phyloP scores from a whole-genome alignment of 176 grass and related monocot genomes.

The Oryza officinalis region DNA sequence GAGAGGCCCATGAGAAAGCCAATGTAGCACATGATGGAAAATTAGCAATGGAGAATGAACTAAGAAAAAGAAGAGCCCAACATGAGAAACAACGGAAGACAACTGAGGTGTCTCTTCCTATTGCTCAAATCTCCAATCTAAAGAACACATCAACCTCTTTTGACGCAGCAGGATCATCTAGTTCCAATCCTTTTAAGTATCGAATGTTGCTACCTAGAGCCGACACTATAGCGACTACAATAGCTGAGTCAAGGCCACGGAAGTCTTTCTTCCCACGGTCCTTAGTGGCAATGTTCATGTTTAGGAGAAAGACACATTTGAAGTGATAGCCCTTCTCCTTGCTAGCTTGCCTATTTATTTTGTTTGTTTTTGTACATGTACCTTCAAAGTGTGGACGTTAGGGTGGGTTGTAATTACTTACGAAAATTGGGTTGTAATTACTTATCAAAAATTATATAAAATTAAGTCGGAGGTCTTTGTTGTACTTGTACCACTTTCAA shows the following conservation, averaged over 20 bases:
- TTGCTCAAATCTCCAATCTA: slow-evolving; percentile 32
- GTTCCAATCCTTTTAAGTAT: neutral
- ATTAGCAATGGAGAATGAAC: slow-evolving; percentile 58
- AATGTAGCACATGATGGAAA: slow-evolving; percentile 46
- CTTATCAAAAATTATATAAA: neutral
- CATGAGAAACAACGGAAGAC: slow-evolving; percentile 40
- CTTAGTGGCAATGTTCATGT: slow-evolving; percentile 55
- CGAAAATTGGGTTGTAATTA: neutral
- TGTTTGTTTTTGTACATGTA: slow-evolving; percentile 44
- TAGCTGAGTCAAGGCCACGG: slow-evolving; percentile 23
- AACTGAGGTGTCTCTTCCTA: neutral
- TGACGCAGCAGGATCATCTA: slow-evolving; percentile 21
- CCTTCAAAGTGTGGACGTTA: neutral
- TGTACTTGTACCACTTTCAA: neutral
- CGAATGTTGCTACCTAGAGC: slow-evolving; percentile 27
- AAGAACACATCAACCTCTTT: slow-evolving; percentile 26
- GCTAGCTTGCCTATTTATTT: neutral
- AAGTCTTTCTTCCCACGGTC: slow-evolving; percentile 59
- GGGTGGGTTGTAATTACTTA: neutral
- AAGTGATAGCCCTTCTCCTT: slow-evolving; percentile 16
- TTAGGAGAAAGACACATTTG: slow-evolving; percentile 64
- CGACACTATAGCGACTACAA: slow-evolving; percentile 34
- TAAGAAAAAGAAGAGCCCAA: slow-evolving; percentile 56
- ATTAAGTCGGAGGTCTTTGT: neutral
- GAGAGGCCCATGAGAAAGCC: slow-evolving; percentile 50